Evolutionary conservation across 1,139 yeast species (phyloP).

Genomic region (Saccharomyces pastorianus): DNA sequence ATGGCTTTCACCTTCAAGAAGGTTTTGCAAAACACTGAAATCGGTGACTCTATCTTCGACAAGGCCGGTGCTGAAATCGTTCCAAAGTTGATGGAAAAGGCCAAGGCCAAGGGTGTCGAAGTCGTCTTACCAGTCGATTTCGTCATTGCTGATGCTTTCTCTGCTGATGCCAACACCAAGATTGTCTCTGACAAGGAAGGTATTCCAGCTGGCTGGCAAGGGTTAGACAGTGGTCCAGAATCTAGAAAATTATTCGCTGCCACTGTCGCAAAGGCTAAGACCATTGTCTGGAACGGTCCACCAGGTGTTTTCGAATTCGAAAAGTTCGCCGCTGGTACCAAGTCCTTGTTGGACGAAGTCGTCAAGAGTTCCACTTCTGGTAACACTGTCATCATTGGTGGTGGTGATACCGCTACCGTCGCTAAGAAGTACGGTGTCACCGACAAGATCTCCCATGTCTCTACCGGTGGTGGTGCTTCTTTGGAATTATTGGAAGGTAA

Average conservation of each 20-base stretch:
- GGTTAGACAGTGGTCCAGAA: slow-evolving; percentile 90
- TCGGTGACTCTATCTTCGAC: slow-evolving; percentile 86
- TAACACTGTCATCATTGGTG: slow-evolving; percentile 93
- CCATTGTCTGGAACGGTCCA: slow-evolving; percentile 98
- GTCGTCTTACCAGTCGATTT: slow-evolving; percentile 88
- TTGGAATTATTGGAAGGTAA: slow-evolving; percentile 96
- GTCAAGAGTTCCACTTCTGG: slow-evolving; percentile 80
- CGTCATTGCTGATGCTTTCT: slow-evolving; percentile 87
- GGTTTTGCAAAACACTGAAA: slow-evolving; percentile 71
- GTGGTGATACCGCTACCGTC: slow-evolving; percentile 99
- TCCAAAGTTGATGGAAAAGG: slow-evolving; percentile 81
- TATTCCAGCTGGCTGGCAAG: slow-evolving; percentile 90
- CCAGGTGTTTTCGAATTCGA: slow-evolving; percentile 98
- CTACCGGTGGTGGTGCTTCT: slow-evolving; percentile 99
- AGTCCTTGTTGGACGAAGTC: slow-evolving; percentile 76
- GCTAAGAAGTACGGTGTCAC: slow-evolving; percentile 95
- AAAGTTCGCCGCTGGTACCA: slow-evolving; percentile 81
- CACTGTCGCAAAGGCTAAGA: slow-evolving; percentile 84
- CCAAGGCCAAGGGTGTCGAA: slow-evolving; percentile 88
- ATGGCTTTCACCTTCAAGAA: slow-evolving; percentile 98
- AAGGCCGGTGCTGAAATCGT: slow-evolving; percentile 91
- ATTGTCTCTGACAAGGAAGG: slow-evolving; percentile 79
- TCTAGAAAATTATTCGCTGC: slow-evolving; percentile 65
- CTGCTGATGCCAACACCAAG: slow-evolving; percentile 78
- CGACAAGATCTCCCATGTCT: slow-evolving; percentile 90